Conservation (phyloP, 2,329 filamentous ascomycete genomes). For the Dothiorella sarmentorum region DNA sequence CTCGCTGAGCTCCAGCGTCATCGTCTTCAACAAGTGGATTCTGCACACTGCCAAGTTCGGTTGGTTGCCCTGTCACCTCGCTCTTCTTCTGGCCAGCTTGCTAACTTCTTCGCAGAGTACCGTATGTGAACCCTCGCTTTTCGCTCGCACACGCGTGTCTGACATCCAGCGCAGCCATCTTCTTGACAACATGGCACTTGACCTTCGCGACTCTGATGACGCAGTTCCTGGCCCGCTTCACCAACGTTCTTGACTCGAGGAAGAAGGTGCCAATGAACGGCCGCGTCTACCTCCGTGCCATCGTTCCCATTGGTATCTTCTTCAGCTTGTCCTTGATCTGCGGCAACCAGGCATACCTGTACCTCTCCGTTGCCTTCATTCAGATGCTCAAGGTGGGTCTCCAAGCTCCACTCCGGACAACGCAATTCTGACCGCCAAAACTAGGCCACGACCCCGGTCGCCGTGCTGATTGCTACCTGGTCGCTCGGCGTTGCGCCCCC, state of each 20-base stretch:
- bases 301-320: conserved; percentile 91
- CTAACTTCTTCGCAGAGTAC: conserved; percentile 41
- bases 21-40: conserved; percentile 99
- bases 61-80: conserved; percentile 45
- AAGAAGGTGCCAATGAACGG: conserved; percentile 98
- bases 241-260: conserved; percentile 83
- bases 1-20: conserved; percentile 84
- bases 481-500: conserved; percentile 77
- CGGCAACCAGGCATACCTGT: conserved; percentile 92
- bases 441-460: conserved; percentile 89
- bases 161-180: conserved; percentile 57
- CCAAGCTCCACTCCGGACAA: conserved; percentile 13
- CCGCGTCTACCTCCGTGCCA: conserved; percentile 85
- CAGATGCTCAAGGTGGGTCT: conserved; percentile 89
- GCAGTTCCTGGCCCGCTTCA: conserved; percentile 87
- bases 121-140: conserved; percentile 38
- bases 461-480: conserved; percentile 88
- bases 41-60: conserved; percentile 80
- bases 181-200: conserved; percentile 88
- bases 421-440: conserved; percentile 16
- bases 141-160: conserved; percentile 35
- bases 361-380: conserved; percentile 93
- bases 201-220: conserved; percentile 91
- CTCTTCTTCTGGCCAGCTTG: conserved; percentile 9
- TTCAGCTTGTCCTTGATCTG: conserved; percentile 96